Evolutionary conservation across 352 stramenopile genomes (phyloP).

Genomic region (Pythium scleroteichum): DNA sequence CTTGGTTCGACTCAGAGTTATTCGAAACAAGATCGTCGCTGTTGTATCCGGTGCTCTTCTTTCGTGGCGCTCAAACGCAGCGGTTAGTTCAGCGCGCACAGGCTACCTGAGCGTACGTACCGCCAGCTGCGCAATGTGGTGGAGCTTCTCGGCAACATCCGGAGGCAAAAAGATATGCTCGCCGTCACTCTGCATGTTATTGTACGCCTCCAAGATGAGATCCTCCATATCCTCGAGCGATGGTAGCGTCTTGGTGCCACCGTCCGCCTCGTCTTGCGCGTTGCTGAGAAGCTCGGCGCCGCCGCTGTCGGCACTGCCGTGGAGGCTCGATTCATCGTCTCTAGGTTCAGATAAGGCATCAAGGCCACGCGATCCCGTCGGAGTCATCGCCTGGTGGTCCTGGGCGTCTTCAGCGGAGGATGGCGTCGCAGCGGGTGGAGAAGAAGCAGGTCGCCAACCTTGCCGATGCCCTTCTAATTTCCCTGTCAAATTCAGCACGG

Average conservation of each 20-base stretch:
- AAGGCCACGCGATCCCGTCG: neutral
- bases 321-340: neutral
- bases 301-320: neutral
- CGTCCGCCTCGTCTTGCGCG: slow-evolving; percentile 26
- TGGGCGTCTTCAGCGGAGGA: neutral
- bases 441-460: neutral
- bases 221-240: slow-evolving; percentile 60
- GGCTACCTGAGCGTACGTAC: slow-evolving; percentile 32
- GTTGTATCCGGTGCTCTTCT: slow-evolving; percentile 24
- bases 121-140: slow-evolving; percentile 58
- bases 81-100: neutral
- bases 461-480: slow-evolving; percentile 29
- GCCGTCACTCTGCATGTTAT: slow-evolving; percentile 81
- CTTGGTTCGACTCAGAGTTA: slow-evolving; percentile 28
- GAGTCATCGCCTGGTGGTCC: neutral
- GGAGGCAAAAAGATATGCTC: slow-evolving; percentile 77
- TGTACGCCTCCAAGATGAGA: slow-evolving; percentile 79
- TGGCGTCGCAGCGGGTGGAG: neutral
- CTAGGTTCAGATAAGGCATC: neutral
- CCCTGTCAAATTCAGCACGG: slow-evolving; percentile 26
- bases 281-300: slow-evolving; percentile 1
- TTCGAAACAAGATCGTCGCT: slow-evolving; percentile 25
- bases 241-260: slow-evolving; percentile 16
- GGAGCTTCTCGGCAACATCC: slow-evolving; percentile 66
- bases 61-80: neutral